Percentiles rank a stretch among this genome's conserved stretches.
Conservation (phyloP, 148 eudicot species). For the Silene uniflora region DNA sequence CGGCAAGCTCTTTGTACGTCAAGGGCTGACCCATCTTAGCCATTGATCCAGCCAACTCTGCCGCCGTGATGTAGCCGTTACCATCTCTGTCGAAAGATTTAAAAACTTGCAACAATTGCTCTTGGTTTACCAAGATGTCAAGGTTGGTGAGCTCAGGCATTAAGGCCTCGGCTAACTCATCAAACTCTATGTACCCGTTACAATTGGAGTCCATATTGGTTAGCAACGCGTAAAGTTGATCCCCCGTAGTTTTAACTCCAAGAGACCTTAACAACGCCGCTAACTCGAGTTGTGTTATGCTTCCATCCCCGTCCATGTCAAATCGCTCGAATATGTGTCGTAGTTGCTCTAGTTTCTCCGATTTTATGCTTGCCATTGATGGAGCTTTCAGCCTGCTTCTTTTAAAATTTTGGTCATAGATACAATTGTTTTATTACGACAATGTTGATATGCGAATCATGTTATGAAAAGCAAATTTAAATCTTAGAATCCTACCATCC, state of each 20-base stretch:
- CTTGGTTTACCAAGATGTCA: conserved; percentile 45
- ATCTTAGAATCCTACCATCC: not conserved
- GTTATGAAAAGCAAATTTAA: too few species aligned
- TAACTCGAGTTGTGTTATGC: conserved; percentile 68
- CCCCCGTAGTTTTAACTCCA: conserved; percentile 57
- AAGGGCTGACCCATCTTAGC: conserved; percentile 67
- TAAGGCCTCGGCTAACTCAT: conserved; percentile 52
- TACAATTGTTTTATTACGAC: not conserved
- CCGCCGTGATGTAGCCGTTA: conserved; percentile 59
- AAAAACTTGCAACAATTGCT: conserved; percentile 55
- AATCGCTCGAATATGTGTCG: conserved; percentile 57
- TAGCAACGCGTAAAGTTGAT: conserved; percentile 43
- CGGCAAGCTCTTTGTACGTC: conserved; percentile 52
- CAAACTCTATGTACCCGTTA: conserved; percentile 60
- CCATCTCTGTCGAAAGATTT: conserved; percentile 58
- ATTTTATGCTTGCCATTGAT: conserved; percentile 30
- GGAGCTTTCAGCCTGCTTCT: not conserved
- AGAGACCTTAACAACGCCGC: conserved; percentile 66
- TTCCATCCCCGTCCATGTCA: conserved; percentile 68
- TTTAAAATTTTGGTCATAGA: not conserved
- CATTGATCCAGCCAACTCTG: conserved; percentile 74
- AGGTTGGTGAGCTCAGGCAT: conserved; percentile 40
- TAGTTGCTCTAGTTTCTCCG: conserved; percentile 47
- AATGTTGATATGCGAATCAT: too few species aligned
- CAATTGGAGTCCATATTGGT: conserved; percentile 56